Evolutionary conservation across 768 basidiomycete genomes (phyloP).

Genomic region (Ramaria rubella): DNA sequence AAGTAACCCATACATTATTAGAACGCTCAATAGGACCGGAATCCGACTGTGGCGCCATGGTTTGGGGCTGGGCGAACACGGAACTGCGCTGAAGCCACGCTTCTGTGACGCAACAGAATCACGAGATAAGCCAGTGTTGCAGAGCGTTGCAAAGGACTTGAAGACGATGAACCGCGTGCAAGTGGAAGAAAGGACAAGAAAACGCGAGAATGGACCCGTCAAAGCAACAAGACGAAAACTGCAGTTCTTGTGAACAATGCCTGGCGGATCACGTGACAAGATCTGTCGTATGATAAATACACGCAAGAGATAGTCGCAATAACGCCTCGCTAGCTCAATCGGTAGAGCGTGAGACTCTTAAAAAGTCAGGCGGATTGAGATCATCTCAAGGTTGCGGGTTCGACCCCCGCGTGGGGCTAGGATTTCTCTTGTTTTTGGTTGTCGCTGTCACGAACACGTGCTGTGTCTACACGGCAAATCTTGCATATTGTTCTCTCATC

Average conservation of each 20-base stretch:
- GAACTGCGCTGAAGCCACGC: neutral
- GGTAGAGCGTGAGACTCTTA: conserved; percentile 11
- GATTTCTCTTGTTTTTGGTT: neutral
- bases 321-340: conserved; percentile 9
- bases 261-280: neutral
- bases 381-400: conserved; percentile 5
- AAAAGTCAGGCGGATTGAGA: neutral
- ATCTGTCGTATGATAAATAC: neutral
- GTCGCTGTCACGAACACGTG: too few relatives aligned
- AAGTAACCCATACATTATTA: neutral
- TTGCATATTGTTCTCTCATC: too few relatives aligned
- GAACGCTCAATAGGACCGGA: neutral
- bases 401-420: conserved; percentile 3
- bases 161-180: neutral
- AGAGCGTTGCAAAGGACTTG: too few relatives aligned
- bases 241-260: too few relatives aligned
- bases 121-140: too few relatives aligned
- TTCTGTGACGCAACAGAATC: neutral
- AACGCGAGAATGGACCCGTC: too few relatives aligned
- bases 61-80: neutral
- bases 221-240: too few relatives aligned
- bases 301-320: neutral
- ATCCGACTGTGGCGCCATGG: neutral
- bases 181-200: neutral
- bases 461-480: too few relatives aligned